These are phyloP conservation scores for Tolypocladium nubicola DNA, from an alignment of 2,329 filamentous ascomycete genomes.

Conservation along the genomic window DNA sequence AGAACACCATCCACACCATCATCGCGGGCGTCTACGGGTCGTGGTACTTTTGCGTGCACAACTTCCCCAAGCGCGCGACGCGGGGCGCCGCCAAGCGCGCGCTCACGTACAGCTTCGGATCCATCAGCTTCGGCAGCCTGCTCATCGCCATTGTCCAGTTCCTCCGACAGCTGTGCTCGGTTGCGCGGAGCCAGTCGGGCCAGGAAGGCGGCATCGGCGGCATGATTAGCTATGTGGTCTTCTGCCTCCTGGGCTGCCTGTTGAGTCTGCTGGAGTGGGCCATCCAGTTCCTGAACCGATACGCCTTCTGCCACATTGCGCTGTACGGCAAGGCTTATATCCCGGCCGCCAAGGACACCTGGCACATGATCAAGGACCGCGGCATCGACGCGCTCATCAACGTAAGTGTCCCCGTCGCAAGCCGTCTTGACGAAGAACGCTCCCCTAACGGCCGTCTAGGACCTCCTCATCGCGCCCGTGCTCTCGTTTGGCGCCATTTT, in stretches of 20 bases:
- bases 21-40: conserved; percentile 83
- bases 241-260: conserved; percentile 68
- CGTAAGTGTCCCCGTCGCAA: conserved; percentile 15
- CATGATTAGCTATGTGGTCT: conserved; percentile 52
- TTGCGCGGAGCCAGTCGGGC: conserved; percentile 53
- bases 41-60: conserved; percentile 74
- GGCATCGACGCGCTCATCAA: conserved; percentile 86
- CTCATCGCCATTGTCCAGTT: conserved; percentile 82
- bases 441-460: conserved; percentile 21
- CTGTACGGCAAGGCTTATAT: conserved; percentile 87
- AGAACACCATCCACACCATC: conserved; percentile 83
- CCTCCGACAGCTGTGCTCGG: conserved; percentile 68
- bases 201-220: conserved; percentile 67
- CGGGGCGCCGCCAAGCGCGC: conserved; percentile 73
- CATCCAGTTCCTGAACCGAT: conserved; percentile 80
- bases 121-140: conserved; percentile 77
- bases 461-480: conserved; percentile 69
- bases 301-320: conserved; percentile 87
- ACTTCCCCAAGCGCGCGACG: conserved; percentile 68
- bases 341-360: conserved; percentile 77
- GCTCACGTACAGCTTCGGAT: conserved; percentile 85
- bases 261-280: conserved; percentile 75
- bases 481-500: conserved; percentile 71
- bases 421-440: background rate
- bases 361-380: conserved; percentile 83